phyloP scores from a whole-genome alignment of 345 rosid genomes.

The Excoecaria cochinchinensis region DNA sequence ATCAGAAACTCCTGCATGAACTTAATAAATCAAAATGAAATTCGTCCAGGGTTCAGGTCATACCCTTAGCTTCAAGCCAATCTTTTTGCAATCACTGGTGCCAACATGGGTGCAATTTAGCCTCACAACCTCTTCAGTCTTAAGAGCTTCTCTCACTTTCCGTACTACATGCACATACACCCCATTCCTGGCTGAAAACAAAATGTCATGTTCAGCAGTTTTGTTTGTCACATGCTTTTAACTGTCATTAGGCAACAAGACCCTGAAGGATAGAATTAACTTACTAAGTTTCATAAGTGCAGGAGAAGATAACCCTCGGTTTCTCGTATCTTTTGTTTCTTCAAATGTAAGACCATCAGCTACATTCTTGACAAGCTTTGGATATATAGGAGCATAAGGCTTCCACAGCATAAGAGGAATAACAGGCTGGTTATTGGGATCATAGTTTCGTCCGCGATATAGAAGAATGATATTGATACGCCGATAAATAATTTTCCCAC shows the following conservation, averaged over 20 bases:
- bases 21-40: not conserved
- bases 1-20: not conserved
- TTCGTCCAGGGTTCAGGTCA: not conserved
- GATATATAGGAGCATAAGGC: conserved; percentile 86
- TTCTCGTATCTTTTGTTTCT: conserved; percentile 84
- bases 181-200: conserved; percentile 79
- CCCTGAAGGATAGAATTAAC: conserved; percentile 19
- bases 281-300: conserved; percentile 73
- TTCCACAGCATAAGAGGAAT: conserved; percentile 91
- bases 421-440: conserved; percentile 58
- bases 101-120: conserved; percentile 81
- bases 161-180: conserved; percentile 78
- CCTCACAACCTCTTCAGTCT: conserved; percentile 67
- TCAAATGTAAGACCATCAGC: conserved; percentile 81
- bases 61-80: conserved; percentile 81
- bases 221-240: not conserved
- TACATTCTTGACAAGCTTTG: conserved; percentile 66
- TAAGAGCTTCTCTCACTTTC: conserved; percentile 62
- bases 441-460: conserved; percentile 74
- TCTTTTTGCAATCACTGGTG: conserved; percentile 77
- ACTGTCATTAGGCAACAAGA: not conserved
- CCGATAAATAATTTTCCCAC: conserved; percentile 65
- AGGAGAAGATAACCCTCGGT: conserved; percentile 54
- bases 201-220: conserved; percentile 7
- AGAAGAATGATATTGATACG: conserved; percentile 66